Conservation (phyloP, 306 rosid species). For the Citrullus mucosospermus region DNA sequence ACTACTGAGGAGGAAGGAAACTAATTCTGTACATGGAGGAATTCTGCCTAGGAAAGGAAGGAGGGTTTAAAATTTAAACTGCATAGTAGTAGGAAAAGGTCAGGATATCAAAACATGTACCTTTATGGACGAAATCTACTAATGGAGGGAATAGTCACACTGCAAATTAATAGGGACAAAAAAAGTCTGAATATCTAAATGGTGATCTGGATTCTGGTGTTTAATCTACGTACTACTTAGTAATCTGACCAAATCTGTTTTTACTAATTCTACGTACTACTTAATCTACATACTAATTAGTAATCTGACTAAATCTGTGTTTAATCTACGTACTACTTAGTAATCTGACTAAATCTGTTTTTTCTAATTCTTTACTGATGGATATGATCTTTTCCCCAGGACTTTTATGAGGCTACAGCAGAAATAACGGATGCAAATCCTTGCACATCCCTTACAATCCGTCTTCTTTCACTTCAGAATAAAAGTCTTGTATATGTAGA, state of each 20-base stretch:
- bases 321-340: neutral
- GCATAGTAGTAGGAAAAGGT: neutral
- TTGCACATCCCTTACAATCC: slow-evolving; percentile 64
- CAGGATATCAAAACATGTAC: neutral
- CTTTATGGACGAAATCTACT: neutral
- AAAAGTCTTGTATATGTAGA: slow-evolving; percentile 52
- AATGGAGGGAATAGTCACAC: neutral
- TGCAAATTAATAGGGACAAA: neutral
- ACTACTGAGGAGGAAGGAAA: neutral
- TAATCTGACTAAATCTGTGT: neutral
- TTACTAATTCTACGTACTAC: too few species aligned
- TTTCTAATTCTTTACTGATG: neutral
- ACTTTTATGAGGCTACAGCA: slow-evolving; percentile 80
- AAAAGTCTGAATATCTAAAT: neutral
- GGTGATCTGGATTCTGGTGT: neutral
- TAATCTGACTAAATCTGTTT: neutral
- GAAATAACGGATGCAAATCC: slow-evolving; percentile 62
- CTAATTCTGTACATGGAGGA: neutral
- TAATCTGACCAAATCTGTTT: neutral
- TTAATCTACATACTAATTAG: neutral
- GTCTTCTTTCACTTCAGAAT: slow-evolving; percentile 68
- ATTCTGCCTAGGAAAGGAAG: neutral
- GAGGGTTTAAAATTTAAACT: neutral
- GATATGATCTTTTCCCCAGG: slow-evolving; percentile 26
- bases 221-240: neutral